phyloP scores from a whole-genome alignment of 2,329 filamentous ascomycete genomes.

The Colletotrichum tabaci region DNA sequence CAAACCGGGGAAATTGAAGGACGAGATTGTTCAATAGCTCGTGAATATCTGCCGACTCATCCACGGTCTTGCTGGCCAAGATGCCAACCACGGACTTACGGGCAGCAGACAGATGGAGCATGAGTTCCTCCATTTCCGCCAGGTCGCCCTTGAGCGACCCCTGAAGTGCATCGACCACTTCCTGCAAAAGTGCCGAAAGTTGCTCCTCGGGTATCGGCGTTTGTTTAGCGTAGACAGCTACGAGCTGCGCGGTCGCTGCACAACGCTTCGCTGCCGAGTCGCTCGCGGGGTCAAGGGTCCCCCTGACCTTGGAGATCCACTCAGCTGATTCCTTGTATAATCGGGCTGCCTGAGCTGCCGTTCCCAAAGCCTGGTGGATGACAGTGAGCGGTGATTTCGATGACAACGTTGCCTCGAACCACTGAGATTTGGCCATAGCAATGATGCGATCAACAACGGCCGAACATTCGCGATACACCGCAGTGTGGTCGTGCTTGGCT shows the following conservation, averaged over 20 bases:
- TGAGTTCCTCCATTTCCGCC: slow-evolving; percentile 72
- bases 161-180: slow-evolving; percentile 69
- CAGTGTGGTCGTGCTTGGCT: slow-evolving; percentile 50
- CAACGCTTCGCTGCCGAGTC: slow-evolving; percentile 67
- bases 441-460: slow-evolving; percentile 53
- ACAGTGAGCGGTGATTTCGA: slow-evolving; percentile 61
- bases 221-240: slow-evolving; percentile 68
- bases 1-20: slow-evolving; percentile 72
- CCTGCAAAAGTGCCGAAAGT: slow-evolving; percentile 60
- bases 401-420: slow-evolving; percentile 52
- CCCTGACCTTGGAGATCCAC: slow-evolving; percentile 68
- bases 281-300: slow-evolving; percentile 52
- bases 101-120: slow-evolving; percentile 69
- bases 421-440: slow-evolving; percentile 52
- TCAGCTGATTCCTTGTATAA: slow-evolving; percentile 65
- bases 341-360: slow-evolving; percentile 62
- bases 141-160: slow-evolving; percentile 72
- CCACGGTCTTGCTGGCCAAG: slow-evolving; percentile 48
- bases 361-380: slow-evolving; percentile 69
- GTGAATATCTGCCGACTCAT: slow-evolving; percentile 43
- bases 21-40: slow-evolving; percentile 69
- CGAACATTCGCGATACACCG: slow-evolving; percentile 58
- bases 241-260: slow-evolving; percentile 68
- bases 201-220: slow-evolving; percentile 52
- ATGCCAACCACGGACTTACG: slow-evolving; percentile 69